Evolutionary conservation across 75 land plant species (phyloP), one percentile per base, ranked within the genome.

Genomic region (Cunninghamia lanceolata): DNA sequence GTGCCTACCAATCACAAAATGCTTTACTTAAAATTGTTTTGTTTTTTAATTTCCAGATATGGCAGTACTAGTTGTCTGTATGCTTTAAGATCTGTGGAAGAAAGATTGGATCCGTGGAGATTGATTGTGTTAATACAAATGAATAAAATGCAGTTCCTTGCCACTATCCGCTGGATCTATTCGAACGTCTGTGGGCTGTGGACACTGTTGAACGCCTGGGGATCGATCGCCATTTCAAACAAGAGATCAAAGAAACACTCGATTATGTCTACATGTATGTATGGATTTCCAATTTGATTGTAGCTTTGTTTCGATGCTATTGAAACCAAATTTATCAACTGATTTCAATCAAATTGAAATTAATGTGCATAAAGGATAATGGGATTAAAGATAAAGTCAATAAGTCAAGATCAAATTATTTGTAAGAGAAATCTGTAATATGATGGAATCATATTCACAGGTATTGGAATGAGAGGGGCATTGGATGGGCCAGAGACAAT

Each of bases 131-230:
- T 47, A 1, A 63, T 25, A 2, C n/a, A 63, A 63, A 28, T 25
- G n/a, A 63, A 63, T 5, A 63, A 63, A 63, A 63, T 83, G 40
- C 84, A 83, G 84, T 50, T 42, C 84, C 54, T 83, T 50, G 84
- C 21, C 84, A 83, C 84, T 83, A 83, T 78, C 81, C 84, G 15
- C 59, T 54, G 14, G 84, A 83, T 83, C 39, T 93, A 28, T 92
- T 93, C 66, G 94, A 93, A 87, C 93, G 71, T 9, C 28, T 92
- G 2, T 93, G 94, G 94, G 87, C 90, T 0, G 91, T 93, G 63
- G 94, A 93, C 52, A 86, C 90, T 4, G 82, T 93, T 4, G 88
- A 93, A 34, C 86, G 94, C 21, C 90, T 93, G 84, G 89, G 89
- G 39, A 88, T 88, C 71, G 88, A 47, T 71, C 90, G 52, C 40